Conservation (phyloP, 306 rosid genomes). For the Fagus crenata region DNA sequence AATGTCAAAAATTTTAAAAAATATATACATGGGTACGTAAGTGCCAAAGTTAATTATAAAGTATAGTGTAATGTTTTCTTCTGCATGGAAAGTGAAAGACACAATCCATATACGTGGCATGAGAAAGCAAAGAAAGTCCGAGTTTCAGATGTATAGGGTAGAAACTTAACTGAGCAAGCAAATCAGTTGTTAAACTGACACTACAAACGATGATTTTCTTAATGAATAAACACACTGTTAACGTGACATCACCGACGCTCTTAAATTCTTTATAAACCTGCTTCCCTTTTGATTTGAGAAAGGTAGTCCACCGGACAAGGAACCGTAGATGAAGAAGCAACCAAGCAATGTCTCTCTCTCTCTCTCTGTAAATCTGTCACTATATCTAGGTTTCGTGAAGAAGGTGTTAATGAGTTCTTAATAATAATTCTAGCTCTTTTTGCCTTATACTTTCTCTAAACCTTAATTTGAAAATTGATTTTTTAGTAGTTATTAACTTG, state of each 20-base stretch:
- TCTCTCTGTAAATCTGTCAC: not conserved
- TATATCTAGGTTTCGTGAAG: conserved; percentile 15
- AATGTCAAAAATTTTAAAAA: not conserved
- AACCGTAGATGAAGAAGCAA: conserved; percentile 61
- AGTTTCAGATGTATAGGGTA: conserved; percentile 71
- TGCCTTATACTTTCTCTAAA: not conserved
- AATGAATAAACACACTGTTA: conserved; percentile 28
- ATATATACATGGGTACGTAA: not conserved
- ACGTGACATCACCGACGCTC: conserved; percentile 49
- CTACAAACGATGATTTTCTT: conserved; percentile 30
- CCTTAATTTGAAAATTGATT: conserved; percentile 11
- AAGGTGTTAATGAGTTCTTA: not conserved
- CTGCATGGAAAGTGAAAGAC: conserved; percentile 26
- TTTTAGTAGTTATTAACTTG: conserved; percentile 24
- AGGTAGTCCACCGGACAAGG: conserved; percentile 56
- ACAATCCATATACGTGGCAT: conserved; percentile 38
- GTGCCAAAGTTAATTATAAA: not conserved
- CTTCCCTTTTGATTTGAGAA: conserved; percentile 31
- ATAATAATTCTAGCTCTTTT: not conserved
- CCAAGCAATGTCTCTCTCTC: conserved; percentile 3
- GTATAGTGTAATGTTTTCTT: conserved; percentile 4
- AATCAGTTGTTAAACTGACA: conserved; percentile 77
- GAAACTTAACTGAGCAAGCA: conserved; percentile 67
- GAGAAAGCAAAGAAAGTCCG: conserved; percentile 51
- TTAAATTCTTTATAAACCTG: conserved; percentile 21